Percentiles rank a stretch among this genome's conserved stretches.
phyloP scores from a whole-genome alignment of 352 stramenopile species.

The Globisporangium camurandrum region DNA sequence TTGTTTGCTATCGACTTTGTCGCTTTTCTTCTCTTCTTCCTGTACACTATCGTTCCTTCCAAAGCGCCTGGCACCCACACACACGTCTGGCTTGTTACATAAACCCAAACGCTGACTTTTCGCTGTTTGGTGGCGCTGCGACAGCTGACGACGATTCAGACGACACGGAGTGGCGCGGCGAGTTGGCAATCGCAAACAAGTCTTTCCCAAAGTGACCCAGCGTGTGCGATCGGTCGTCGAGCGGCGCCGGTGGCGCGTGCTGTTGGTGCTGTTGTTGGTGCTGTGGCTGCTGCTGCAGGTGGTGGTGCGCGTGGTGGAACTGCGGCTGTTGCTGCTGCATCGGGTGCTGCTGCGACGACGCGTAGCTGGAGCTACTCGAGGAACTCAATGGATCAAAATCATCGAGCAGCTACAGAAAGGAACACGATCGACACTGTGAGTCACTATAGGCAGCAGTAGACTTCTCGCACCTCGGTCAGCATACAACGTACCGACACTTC shows the following conservation, averaged over 20 bases:
- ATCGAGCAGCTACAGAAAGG: slow-evolving; percentile 27
- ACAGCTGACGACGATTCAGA: slow-evolving; percentile 9
- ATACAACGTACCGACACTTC: slow-evolving; percentile 50
- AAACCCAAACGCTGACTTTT: slow-evolving; percentile 84
- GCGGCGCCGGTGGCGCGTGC: slow-evolving; percentile 20
- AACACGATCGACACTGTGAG: slow-evolving; percentile 1
- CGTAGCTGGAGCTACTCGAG: slow-evolving; percentile 16
- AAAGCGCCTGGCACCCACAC: no score
- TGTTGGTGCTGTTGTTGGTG: slow-evolving; percentile 7
- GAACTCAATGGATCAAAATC: slow-evolving; percentile 39
- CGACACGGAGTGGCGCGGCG: slow-evolving; percentile 33
- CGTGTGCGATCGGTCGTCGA: slow-evolving; percentile 55
- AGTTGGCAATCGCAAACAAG: slow-evolving; percentile 82
- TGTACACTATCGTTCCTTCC: slow-evolving; percentile 28
- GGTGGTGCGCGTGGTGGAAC: slow-evolving; percentile 25
- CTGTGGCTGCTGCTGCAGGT: slow-evolving; percentile 25
- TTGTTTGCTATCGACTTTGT: neutral
- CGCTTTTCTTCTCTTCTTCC: neutral
- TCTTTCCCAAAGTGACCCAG: slow-evolving; percentile 81
- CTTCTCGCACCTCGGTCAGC: no score
- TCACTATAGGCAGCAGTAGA: neutral
- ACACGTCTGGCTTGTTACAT: no score
- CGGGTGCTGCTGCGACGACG: slow-evolving; percentile 19
- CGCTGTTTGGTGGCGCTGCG: slow-evolving; percentile 6
- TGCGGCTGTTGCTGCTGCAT: slow-evolving; percentile 22